These are phyloP conservation scores for Triangularia setosa DNA, from an alignment of 2,329 filamentous ascomycete genomes.

Conservation along the genomic window DNA sequence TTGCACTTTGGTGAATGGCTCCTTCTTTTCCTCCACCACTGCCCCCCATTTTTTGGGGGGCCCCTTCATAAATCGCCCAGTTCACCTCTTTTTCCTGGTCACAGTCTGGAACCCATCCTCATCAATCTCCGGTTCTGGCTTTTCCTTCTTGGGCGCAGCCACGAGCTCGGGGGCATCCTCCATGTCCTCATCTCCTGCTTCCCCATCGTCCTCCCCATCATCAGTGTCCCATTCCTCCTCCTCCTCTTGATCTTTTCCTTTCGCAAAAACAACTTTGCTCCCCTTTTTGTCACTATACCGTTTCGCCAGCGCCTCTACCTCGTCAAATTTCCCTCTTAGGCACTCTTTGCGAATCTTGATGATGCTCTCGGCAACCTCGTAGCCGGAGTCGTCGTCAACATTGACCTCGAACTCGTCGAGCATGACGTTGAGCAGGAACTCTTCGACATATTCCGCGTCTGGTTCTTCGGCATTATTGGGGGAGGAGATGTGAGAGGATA, in stretches of 20 bases:
- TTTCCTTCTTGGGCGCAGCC: conserved; percentile 48
- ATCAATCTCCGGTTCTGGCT: conserved; percentile 66
- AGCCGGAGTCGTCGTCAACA: conserved; percentile 83
- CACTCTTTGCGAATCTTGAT: conserved; percentile 63
- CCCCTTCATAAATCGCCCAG: conserved; percentile 3
- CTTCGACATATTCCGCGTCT: conserved; percentile 76
- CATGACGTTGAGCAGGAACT: conserved; percentile 84
- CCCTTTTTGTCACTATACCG: conserved; percentile 61
- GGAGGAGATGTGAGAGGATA: conserved; percentile 21
- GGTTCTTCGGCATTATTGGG: conserved; percentile 49
- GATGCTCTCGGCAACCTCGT: conserved; percentile 69
- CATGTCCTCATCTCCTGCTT: conserved; percentile 61
- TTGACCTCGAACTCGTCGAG: conserved; percentile 92
- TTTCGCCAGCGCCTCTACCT: conserved; percentile 59
- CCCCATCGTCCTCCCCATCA: conserved; percentile 50
- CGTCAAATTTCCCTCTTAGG: conserved; percentile 60
- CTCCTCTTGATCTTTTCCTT: conserved; percentile 51
- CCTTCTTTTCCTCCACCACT: neutral
- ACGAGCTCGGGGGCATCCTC: conserved; percentile 63
- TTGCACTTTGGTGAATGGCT: neutral
- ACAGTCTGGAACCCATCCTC: conserved; percentile 80
- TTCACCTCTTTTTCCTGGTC: conserved; percentile 61
- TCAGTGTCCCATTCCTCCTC: conserved; percentile 60
- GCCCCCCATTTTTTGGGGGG: neutral
- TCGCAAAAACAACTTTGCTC: conserved; percentile 54